Conservation (phyloP, 1,284 basidiomycete species). For the Austroboletus niveus region DNA sequence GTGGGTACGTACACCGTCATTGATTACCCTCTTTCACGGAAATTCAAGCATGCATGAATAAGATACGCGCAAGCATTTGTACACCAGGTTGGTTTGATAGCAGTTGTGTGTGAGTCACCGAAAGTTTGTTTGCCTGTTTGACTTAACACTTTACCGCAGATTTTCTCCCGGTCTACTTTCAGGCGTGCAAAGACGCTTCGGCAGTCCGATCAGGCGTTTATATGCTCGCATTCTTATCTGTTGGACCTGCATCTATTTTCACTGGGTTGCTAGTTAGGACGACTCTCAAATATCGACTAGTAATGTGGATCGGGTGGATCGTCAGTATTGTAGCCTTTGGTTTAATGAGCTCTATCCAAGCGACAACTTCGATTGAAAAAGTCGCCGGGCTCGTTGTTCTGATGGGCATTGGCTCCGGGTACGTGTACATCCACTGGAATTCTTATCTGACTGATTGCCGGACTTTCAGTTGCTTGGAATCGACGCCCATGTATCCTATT, state of each 20-base stretch:
- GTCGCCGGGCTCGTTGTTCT: neutral
- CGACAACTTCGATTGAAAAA: conserved; percentile 3
- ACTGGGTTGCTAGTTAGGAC: conserved; percentile 6
- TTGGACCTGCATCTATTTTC: neutral
- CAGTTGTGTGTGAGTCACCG: conserved; percentile 6
- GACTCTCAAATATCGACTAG: conserved; percentile 3
- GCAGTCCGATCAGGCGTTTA: conserved; percentile 10
- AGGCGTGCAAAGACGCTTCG: conserved; percentile 12
- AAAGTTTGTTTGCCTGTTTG: neutral
- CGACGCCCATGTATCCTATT: too few relatives aligned
- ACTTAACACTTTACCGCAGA: neutral
- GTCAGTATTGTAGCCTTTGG: neutral
- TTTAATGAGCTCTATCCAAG: conserved; percentile 3
- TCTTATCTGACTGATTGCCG: neutral
- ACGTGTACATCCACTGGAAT: neutral
- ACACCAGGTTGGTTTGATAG: neutral
- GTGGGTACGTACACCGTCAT: conserved; percentile 8
- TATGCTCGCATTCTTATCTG: neutral
- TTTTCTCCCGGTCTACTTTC: conserved; percentile 10
- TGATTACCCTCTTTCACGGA: too few relatives aligned
- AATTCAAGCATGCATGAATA: too few relatives aligned
- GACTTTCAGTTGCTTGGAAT: neutral
- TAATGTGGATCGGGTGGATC: conserved; percentile 9
- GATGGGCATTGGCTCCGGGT: conserved; percentile 9
- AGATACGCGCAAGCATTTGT: conserved; percentile 14